phyloP scores from a whole-genome alignment of 2,329 filamentous ascomycete genomes.

The Paracamarosporium sp. region DNA sequence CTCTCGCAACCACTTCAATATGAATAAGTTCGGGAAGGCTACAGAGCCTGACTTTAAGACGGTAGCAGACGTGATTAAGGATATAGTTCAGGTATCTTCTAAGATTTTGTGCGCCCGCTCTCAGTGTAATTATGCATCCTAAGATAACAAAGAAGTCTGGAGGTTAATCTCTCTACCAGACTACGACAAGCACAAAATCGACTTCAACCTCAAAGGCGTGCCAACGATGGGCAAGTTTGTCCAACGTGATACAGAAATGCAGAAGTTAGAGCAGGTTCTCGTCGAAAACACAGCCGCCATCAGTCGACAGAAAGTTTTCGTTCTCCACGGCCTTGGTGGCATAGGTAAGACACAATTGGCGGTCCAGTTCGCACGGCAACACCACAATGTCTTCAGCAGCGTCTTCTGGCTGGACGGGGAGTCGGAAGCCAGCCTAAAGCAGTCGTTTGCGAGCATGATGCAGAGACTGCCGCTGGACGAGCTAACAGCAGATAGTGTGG shows the following conservation, averaged over 20 bases:
- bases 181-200: slow-evolving; percentile 16
- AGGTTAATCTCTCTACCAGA: slow-evolving; percentile 6
- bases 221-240: slow-evolving; percentile 22
- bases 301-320: slow-evolving; percentile 29
- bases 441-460: slow-evolving; percentile 17
- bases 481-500: slow-evolving; percentile 12
- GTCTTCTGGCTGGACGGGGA: slow-evolving; percentile 23
- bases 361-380: slow-evolving; percentile 18
- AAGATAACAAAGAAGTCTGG: not conserved
- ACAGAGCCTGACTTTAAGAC: slow-evolving; percentile 26
- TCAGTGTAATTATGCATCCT: slow-evolving; percentile 22
- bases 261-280: slow-evolving; percentile 22
- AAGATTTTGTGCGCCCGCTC: slow-evolving; percentile 29
- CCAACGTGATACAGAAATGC: slow-evolving; percentile 25
- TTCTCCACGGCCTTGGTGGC: slow-evolving; percentile 23
- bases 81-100: not conserved
- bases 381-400: slow-evolving; percentile 16
- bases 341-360: no score
- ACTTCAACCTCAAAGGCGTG: slow-evolving; percentile 17
- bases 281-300: slow-evolving; percentile 7
- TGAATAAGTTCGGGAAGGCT: slow-evolving; percentile 29
- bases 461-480: slow-evolving; percentile 19
- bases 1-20: slow-evolving; percentile 28
- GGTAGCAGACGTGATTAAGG: slow-evolving; percentile 11
- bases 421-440: slow-evolving; percentile 18